Conservation (phyloP, 139 green algal species). For the Auxenochlorella protothecoides region DNA sequence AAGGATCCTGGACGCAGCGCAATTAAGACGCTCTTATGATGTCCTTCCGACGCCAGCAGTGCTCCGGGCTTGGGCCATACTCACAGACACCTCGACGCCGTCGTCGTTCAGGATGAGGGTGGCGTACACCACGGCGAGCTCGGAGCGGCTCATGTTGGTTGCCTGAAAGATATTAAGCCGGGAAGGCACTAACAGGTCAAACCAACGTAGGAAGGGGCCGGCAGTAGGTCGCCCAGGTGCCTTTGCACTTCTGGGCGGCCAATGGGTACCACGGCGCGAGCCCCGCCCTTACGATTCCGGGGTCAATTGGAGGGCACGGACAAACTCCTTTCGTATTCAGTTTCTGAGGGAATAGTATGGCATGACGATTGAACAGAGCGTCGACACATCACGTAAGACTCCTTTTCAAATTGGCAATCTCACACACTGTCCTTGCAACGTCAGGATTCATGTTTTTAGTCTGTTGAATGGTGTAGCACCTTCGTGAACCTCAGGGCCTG, state of each 20-base stretch:
- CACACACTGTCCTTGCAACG: no score
- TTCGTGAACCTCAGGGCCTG: no score
- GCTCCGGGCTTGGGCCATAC: constrained; percentile 1
- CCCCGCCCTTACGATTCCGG: no score
- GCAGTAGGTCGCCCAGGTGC: not conserved
- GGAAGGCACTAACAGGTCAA: not conserved
- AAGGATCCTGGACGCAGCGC: not conserved
- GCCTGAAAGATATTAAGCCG: constrained; percentile 64
- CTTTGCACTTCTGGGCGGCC: not conserved
- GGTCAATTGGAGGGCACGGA: no score
- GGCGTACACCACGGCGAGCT: constrained; percentile 93
- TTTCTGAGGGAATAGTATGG: no score
- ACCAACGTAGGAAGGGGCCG: constrained; percentile 1
- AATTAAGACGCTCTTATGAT: not conserved
- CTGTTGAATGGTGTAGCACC: no score
- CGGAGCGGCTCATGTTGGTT: constrained; percentile 58
- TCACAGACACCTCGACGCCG: constrained; percentile 79
- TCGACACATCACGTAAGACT: no score
- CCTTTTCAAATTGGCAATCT: no score
- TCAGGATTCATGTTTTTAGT: no score
- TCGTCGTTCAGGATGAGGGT: constrained; percentile 94
- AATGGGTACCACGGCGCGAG: not conserved
- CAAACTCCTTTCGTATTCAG: no score
- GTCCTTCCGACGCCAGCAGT: no score
- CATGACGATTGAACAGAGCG: no score